A percentile compares a stretch with the other conserved stretches of the same genome.
phyloP scores from a whole-genome alignment of 306 rosid species.

The Cicer chorassanicum region DNA sequence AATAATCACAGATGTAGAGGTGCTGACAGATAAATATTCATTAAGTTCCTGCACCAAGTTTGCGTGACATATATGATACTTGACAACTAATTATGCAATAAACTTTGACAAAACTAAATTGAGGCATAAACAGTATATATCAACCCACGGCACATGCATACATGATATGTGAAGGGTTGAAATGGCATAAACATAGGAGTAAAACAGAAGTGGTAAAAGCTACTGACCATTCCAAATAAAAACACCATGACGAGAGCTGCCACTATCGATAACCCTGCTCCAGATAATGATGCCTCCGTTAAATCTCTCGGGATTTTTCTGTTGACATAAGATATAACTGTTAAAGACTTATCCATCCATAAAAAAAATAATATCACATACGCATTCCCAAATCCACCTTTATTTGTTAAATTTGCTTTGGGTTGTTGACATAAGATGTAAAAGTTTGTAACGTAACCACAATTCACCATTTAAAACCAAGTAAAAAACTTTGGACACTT shows the following conservation, averaged over 20 bases:
- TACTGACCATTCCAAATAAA: constrained; percentile 95
- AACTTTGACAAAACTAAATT: constrained; percentile 33
- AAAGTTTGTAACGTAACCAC: too few species aligned
- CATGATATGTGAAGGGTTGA: neutral
- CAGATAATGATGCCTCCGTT: constrained; percentile 96
- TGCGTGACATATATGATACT: constrained; percentile 18
- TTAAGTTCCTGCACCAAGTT: constrained; percentile 75
- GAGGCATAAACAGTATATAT: constrained; percentile 5
- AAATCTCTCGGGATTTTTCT: constrained; percentile 99
- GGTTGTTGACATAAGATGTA: too few species aligned
- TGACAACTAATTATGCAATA: constrained; percentile 27
- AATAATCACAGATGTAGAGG: constrained; percentile 86
- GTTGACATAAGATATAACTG: constrained; percentile 40
- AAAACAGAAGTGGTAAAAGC: constrained; percentile 34
- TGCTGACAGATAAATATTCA: constrained; percentile 75
- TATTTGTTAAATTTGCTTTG: neutral
- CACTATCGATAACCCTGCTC: constrained; percentile 92
- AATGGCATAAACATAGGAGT: constrained; percentile 15
- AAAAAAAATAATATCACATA: neutral
- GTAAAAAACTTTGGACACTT: neutral
- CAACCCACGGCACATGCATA: constrained; percentile 26
- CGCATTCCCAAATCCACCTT: constrained; percentile 31
- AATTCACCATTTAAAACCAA: neutral
- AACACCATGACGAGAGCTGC: constrained; percentile 89
- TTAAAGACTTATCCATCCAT: constrained; percentile 5